These are phyloP conservation scores for Turnera subulata DNA, from an alignment of 345 rosid genomes.

Conservation along the genomic window DNA sequence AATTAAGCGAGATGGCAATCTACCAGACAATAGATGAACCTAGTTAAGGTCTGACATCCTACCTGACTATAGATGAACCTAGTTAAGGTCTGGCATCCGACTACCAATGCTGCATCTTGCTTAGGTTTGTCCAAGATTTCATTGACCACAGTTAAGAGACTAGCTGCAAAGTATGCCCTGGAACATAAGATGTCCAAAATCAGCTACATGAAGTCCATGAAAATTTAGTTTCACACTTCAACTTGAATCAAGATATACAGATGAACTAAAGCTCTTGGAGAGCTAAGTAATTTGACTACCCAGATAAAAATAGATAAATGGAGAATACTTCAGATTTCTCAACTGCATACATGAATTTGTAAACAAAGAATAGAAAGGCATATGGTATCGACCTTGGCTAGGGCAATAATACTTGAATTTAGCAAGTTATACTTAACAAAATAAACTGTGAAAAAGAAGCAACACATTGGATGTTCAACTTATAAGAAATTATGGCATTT, in stretches of 20 bases:
- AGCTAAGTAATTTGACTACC: too few species aligned
- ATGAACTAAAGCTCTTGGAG: not conserved
- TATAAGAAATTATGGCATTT: too few species aligned
- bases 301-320: too few species aligned
- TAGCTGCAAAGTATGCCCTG: constrained; percentile 83
- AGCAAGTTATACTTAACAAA: too few species aligned
- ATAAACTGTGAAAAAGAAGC: too few species aligned
- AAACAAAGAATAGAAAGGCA: too few species aligned
- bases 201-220: not conserved
- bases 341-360: too few species aligned
- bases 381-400: too few species aligned
- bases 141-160: constrained; percentile 66
- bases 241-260: not conserved
- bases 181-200: constrained; percentile 5
- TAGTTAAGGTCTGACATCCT: constrained; percentile 3
- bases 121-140: constrained; percentile 74
- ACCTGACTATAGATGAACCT: constrained; percentile 87
- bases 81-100: constrained; percentile 87
- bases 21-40: constrained; percentile 84
- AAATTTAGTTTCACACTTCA: not conserved
- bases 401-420: too few species aligned
- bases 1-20: not conserved
- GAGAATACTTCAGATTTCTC: too few species aligned
- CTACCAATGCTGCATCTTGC: constrained; percentile 55
- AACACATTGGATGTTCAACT: too few species aligned